Evolutionary conservation across 2,329 filamentous ascomycete genomes (phyloP), one percentile per base, ranked within the genome.

Genomic region (Apiospora hydei): DNA sequence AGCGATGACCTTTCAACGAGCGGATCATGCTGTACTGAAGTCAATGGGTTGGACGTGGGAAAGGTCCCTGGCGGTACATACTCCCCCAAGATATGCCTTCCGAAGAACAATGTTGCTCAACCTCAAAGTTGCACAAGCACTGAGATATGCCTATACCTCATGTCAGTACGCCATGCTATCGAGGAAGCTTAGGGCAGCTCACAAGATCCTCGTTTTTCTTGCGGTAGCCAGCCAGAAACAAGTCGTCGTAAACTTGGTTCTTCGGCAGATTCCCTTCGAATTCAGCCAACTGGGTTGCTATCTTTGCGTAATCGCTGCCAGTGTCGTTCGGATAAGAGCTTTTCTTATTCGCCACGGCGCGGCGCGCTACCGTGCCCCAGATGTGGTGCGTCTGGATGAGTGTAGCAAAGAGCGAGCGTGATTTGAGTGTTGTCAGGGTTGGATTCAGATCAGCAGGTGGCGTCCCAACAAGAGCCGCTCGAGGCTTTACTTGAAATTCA

Each of bases 41-140:
- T 38, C 24, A 47, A 41, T 30, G 21, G 4, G 1, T 8, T 47
- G 44, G 1, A 14, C 34, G 13, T 21, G 26, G 4, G 1, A n/a
- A 41, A 41, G 34, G 4, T 11, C 18, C 21, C 64, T 6, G 24
- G n/a, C 18, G 6, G n/a, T 69, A 76, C 84, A 69, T 79, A 88
- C 87, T 88, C 84, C 67, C 67, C 83, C 80, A 61, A 89, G 76
- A 75, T 89, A 89, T n/a, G 86, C 84, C 70, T 87, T 86, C 24
- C 88, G 84, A 30, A 89, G 79, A 18, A 90, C 84, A 70, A 90
- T 89, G 72, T 89, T 88, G 77, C 87, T 89, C 6, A 90, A 83
- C 3, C 88, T 84, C 1, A 86, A 84, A 70, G 87, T 85, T 81
- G 88, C 88, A 4, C 87, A 88, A 6, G 89, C 84, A 57, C 85